Base-by-base conservation (phyloP, 257 asterid genomes). In the Verbena officinalis region DNA sequence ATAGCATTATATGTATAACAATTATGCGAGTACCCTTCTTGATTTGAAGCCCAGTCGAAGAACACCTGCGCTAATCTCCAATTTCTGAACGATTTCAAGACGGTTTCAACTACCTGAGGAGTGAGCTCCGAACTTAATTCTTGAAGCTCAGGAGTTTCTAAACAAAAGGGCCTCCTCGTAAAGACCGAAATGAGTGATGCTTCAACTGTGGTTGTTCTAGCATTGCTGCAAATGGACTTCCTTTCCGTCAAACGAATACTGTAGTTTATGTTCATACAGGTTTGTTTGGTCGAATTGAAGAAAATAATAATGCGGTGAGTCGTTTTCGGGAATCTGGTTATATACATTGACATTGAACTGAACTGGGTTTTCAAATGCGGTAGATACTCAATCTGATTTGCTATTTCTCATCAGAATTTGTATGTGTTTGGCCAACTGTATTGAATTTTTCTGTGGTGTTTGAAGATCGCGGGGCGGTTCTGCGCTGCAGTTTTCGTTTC, bases 41-140 rank as follows among this genome's bases (percentile, higher is more conserved):
- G 95, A 62, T 71, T 78, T 14, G 95, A 80, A 27, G 95, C 92
- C 98, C 98, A 92, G 49, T 71, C 58, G 72, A 86, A 92, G 77
- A 89, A 92, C 10, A 42, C 13, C 20, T 73, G 83, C 44, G 98
- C 92, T 50, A 56, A 65, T 71, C 83, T 83, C 98, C 97, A 92
- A 44, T 59, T 78, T 65, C 72, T 75, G 55, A 86, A 65, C 14
- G 84, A 77, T 64, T 71, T 80, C 68, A 92, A 78, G 61, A 81
- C 96, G 13, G 67, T 36, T 85, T 89, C 97, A 58, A 92, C 98
- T 31, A 85, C 75, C 23, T 65, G 74, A 30, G 93, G 78, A 4
- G 88, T 86, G 40, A 92, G 87, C 22, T 66, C 73, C 21, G 90
- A 60, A 54, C 92, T 80, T 50, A 92, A 54, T 49, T 80, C 75